Evolutionary conservation across 1,284 basidiomycete genomes (phyloP).

Genomic region (Omphalotus olearius): DNA sequence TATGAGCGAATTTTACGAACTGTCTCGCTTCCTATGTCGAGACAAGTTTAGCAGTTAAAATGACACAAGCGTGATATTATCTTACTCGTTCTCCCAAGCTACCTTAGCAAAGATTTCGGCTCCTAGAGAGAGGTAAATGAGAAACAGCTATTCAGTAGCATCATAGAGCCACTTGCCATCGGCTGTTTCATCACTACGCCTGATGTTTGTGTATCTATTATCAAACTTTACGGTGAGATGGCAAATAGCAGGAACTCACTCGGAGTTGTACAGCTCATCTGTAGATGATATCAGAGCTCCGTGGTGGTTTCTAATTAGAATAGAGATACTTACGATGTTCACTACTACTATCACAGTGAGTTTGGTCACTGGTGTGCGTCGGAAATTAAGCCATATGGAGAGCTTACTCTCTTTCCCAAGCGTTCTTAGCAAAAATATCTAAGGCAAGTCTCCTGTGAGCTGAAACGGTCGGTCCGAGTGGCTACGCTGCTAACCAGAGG

Average conservation of each 20-base stretch:
- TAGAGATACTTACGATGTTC: not conserved
- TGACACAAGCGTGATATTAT: not conserved
- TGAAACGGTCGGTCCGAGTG: not conserved
- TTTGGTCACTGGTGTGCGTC: too few relatives aligned
- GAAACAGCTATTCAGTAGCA: not conserved
- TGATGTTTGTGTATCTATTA: too few relatives aligned
- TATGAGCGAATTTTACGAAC: too few relatives aligned
- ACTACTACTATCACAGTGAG: not conserved
- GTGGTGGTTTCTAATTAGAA: not conserved
- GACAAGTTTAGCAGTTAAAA: too few relatives aligned
- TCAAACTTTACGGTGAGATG: too few relatives aligned
- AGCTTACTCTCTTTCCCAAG: conserved; percentile 12
- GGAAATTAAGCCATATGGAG: not conserved
- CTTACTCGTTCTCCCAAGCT: conserved; percentile 4
- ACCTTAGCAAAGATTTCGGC: not conserved
- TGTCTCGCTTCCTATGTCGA: not conserved
- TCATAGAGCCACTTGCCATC: too few relatives aligned
- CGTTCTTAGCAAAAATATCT: conserved; percentile 6
- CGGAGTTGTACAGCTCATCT: too few relatives aligned
- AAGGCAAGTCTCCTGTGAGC: not conserved
- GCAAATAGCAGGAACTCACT: too few relatives aligned
- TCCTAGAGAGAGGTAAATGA: not conserved
- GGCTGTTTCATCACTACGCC: too few relatives aligned
- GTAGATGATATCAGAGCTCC: not conserved
- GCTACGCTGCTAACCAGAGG: too few relatives aligned